These are phyloP conservation scores for Hygrophila difformis DNA, from an alignment of 257 asterid genomes.

Conservation along the genomic window DNA sequence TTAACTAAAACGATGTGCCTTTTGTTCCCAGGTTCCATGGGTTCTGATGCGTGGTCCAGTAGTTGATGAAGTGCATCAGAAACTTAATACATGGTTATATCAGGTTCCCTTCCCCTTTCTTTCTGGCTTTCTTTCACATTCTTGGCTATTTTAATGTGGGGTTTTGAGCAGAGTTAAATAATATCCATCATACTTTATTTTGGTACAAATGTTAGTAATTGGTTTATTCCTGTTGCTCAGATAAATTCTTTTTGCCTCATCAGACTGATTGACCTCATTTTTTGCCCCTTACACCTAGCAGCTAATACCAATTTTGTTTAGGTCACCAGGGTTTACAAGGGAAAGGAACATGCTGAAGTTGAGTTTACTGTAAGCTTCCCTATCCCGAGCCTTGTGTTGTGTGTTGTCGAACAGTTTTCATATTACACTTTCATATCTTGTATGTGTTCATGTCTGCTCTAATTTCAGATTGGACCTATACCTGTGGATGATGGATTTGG, in stretches of 20 bases:
- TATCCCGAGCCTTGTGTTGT: slow-evolving; percentile 9
- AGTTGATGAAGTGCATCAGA: slow-evolving; percentile 79
- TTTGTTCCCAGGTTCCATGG: slow-evolving; percentile 40
- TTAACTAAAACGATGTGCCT: slow-evolving; percentile 12
- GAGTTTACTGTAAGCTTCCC: slow-evolving; percentile 45
- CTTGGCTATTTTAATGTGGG: slow-evolving; percentile 1
- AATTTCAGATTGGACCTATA: slow-evolving; percentile 50
- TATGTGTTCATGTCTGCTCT: slow-evolving; percentile 15
- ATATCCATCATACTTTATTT: not conserved
- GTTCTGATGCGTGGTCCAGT: slow-evolving; percentile 56
- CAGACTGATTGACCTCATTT: slow-evolving; percentile 9
- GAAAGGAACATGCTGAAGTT: slow-evolving; percentile 51
- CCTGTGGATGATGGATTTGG: slow-evolving; percentile 64
- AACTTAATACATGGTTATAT: slow-evolving; percentile 56
- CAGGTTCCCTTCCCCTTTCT: slow-evolving; percentile 38
- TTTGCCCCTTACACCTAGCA: slow-evolving; percentile 13
- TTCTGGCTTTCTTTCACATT: slow-evolving; percentile 5
- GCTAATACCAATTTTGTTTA: slow-evolving; percentile 26
- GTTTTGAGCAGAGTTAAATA: not conserved
- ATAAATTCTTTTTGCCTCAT: not conserved
- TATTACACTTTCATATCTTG: slow-evolving; percentile 4
- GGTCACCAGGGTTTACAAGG: slow-evolving; percentile 61
- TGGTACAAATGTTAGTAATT: not conserved
- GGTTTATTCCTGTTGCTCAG: slow-evolving; percentile 6
- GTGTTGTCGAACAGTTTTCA: slow-evolving; percentile 10